A percentile compares a stretch with the other conserved stretches of the same genome.
Conservation (phyloP, 2,329 filamentous ascomycete species). For the Penicillium paneum region DNA sequence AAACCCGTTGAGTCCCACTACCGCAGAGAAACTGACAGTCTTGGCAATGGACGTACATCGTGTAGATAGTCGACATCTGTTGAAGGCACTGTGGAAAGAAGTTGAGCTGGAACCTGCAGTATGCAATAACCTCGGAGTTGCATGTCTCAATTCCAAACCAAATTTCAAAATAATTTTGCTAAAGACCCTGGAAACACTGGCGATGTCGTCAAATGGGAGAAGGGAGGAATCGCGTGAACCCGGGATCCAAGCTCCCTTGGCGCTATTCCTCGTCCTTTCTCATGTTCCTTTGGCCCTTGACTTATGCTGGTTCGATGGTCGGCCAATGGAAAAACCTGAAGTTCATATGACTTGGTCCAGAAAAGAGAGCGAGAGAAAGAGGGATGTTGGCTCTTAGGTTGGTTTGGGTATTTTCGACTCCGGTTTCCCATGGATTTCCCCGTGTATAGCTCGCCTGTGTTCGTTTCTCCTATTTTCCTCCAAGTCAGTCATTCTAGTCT, state of each 20-base stretch:
- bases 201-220: conserved; percentile 1
- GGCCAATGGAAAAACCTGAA: not conserved
- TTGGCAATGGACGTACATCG: not conserved
- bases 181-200: not conserved
- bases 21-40: not conserved
- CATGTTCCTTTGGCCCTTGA: not conserved
- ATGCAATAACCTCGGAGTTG: not conserved
- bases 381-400: not conserved
- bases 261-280: not conserved
- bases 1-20: not conserved
- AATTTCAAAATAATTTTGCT: not conserved
- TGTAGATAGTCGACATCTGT: not conserved
- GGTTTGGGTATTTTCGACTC: not conserved
- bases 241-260: conserved; percentile 5
- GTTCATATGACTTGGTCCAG: not conserved
- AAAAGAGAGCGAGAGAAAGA: not conserved
- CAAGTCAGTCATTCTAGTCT: too few species aligned
- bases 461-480: too few species aligned
- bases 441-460: not conserved
- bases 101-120: not conserved
- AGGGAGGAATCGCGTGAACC: not conserved
- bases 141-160: not conserved
- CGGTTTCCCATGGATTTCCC: not conserved
- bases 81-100: not conserved
- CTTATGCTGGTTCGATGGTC: not conserved